Percentiles rank a stretch among this genome's conserved stretches.
Conservation (phyloP, 164 flowering plant genomes). For the Umbilicus rupestris region DNA sequence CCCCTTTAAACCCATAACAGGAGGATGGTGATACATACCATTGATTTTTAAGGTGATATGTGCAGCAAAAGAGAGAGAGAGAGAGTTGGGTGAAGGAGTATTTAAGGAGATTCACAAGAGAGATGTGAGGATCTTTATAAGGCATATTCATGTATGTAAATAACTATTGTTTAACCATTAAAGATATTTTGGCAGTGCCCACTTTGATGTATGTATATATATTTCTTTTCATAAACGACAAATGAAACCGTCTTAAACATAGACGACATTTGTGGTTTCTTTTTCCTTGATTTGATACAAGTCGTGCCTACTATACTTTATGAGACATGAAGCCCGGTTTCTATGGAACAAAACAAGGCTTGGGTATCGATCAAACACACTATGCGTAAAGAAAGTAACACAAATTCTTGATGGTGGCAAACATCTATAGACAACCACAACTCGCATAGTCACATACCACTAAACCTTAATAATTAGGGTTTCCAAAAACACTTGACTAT, state of each 20-base stretch:
- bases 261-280: no score
- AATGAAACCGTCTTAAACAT: no score
- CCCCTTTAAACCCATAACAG: no score
- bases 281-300: no score
- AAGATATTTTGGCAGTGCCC: no score
- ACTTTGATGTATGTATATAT: no score
- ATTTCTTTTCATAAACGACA: no score
- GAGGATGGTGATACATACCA: no score
- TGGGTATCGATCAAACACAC: not conserved
- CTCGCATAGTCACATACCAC: no score
- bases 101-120: conserved; percentile 8
- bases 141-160: not conserved
- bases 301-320: not conserved
- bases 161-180: no score
- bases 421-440: conserved; percentile 4
- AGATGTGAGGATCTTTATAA: conserved; percentile 5
- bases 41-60: no score
- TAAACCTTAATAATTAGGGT: conserved; percentile 3
- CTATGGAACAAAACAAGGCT: conserved; percentile 7
- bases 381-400: not conserved
- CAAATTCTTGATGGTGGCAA: not conserved
- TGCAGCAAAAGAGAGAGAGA: not conserved
- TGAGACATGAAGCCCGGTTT: conserved; percentile 5
- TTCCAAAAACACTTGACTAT: not conserved
- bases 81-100: conserved; percentile 9